phyloP scores from a whole-genome alignment of 2,329 filamentous ascomycete genomes.

The Ophiostoma fasciatum region DNA sequence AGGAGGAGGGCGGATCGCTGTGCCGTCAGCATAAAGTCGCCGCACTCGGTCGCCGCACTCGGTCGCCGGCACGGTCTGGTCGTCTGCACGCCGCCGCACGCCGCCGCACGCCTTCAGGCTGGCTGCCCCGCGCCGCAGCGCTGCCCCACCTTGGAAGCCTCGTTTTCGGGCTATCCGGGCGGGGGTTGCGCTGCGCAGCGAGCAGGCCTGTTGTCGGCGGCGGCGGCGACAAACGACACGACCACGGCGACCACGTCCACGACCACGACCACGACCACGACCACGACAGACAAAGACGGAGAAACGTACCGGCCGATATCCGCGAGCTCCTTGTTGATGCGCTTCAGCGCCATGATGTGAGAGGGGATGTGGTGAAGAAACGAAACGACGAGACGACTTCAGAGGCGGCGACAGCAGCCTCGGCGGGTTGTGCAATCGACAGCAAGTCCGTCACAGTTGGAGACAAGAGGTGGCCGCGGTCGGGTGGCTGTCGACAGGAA shows the following conservation, averaged over 20 bases:
- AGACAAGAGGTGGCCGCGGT: neutral
- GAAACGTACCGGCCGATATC: conserved; percentile 64
- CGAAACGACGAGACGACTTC: neutral
- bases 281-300: neutral
- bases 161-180: conserved; percentile 6
- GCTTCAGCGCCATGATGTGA: conserved; percentile 65
- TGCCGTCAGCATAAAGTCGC: neutral
- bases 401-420: neutral
- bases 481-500: neutral
- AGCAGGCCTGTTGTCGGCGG: too few relatives aligned
- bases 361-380: conserved; percentile 9
- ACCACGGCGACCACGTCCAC: too few relatives aligned
- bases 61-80: too few relatives aligned
- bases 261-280: conserved; percentile 1
- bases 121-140: too few relatives aligned
- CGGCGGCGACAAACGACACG: neutral
- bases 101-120: conserved; percentile 5
- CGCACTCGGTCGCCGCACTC: too few relatives aligned
- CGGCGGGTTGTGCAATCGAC: too few relatives aligned
- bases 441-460: too few relatives aligned
- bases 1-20: conserved; percentile 96
- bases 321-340: conserved; percentile 88
- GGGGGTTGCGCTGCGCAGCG: too few relatives aligned
- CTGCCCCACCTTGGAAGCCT: conserved; percentile 13
- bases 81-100: too few relatives aligned